Evolutionary conservation across 805 yeast species (phyloP).

Genomic region (Candida krabiensis): DNA sequence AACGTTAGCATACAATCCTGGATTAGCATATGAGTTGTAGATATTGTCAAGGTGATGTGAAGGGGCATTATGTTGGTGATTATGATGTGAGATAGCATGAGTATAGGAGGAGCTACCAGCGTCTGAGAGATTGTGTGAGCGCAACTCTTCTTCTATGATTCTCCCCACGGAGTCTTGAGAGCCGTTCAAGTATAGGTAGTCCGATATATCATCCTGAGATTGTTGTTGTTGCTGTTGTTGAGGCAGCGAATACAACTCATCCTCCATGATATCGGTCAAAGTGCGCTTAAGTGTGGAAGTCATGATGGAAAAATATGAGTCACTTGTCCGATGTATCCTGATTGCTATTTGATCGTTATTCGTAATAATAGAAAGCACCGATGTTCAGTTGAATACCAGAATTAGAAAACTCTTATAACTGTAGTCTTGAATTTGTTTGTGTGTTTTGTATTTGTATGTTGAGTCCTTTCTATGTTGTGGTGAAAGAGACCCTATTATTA

Average conservation of each 20-base stretch:
- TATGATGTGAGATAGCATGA: not conserved
- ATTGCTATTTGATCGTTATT: too few relatives aligned
- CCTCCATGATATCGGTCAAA: conserved; percentile 33
- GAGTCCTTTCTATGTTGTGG: too few relatives aligned
- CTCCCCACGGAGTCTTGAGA: conserved; percentile 28
- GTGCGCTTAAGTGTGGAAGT: conserved; percentile 32
- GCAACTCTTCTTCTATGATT: conserved; percentile 13
- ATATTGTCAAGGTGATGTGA: conserved; percentile 17
- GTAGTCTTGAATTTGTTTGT: too few relatives aligned
- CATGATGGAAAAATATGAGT: conserved; percentile 17
- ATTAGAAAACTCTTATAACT: too few relatives aligned
- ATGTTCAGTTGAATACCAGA: too few relatives aligned
- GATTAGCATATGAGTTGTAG: conserved; percentile 31
- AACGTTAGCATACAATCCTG: conserved; percentile 25
- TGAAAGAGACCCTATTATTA: too few relatives aligned
- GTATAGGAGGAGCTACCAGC: conserved; percentile 1
- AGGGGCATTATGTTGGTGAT: conserved; percentile 8
- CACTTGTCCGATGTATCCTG: not conserved
- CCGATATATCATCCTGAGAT: conserved; percentile 22
- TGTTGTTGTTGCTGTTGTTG: conserved; percentile 16
- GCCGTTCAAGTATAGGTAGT: conserved; percentile 24
- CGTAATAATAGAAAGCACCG: too few relatives aligned
- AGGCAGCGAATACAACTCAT: conserved; percentile 28
- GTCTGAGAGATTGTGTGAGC: conserved; percentile 7
- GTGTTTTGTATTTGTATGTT: too few relatives aligned